A percentile compares a stretch with the other conserved stretches of the same genome.
Conservation (phyloP, 116 monocot species). For the Zostera marina region DNA sequence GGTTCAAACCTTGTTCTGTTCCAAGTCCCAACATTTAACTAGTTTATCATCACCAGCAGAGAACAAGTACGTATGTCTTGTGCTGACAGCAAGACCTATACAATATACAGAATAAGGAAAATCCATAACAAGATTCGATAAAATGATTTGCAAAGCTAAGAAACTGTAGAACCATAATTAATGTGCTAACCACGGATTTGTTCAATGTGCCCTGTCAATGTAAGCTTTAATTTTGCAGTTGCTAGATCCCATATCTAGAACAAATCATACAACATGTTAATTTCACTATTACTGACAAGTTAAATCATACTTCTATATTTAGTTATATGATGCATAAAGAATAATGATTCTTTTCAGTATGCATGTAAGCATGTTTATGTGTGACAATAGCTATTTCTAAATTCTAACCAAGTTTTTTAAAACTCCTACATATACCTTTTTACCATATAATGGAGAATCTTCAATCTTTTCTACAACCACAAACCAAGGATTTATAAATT, state of each 20-base stretch:
- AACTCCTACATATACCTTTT: not conserved
- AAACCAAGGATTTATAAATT: too few relatives aligned
- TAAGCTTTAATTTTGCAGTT: slow-evolving; percentile 80
- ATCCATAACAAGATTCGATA: not conserved
- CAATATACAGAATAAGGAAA: slow-evolving; percentile 6
- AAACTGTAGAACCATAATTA: not conserved
- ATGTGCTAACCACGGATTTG: slow-evolving; percentile 72
- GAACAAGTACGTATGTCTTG: slow-evolving; percentile 85
- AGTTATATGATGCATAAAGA: too few relatives aligned
- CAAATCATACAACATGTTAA: too few relatives aligned
- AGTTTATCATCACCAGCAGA: slow-evolving; percentile 99
- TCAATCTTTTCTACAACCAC: too few relatives aligned
- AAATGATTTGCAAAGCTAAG: not conserved
- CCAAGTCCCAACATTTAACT: slow-evolving; percentile 99
- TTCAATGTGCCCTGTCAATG: slow-evolving; percentile 95
- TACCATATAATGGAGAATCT: too few relatives aligned
- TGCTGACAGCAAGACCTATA: slow-evolving; percentile 89
- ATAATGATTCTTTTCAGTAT: too few relatives aligned
- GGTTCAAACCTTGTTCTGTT: slow-evolving; percentile 78
- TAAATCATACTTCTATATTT: too few relatives aligned
- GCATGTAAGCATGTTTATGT: not conserved
- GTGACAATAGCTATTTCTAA: not conserved
- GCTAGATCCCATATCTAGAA: slow-evolving; percentile 97
- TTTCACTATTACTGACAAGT: too few relatives aligned
- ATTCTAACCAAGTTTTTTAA: not conserved